Base-by-base conservation (phyloP, 2,329 filamentous ascomycete genomes). In the Epichloe baconii region DNA sequence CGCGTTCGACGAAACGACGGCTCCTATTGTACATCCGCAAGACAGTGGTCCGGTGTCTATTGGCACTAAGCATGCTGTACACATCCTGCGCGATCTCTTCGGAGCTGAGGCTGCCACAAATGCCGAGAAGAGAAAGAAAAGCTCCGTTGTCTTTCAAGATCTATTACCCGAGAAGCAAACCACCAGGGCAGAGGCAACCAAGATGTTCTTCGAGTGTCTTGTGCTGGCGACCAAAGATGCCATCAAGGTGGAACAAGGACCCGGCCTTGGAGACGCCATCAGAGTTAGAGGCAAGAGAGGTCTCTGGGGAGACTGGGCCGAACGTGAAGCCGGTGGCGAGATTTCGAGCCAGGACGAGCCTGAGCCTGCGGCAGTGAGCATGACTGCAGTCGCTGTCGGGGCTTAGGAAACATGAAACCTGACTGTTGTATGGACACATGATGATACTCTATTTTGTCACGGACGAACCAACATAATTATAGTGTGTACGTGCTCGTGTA, bases 161-260 rank as follows among this genome's bases (percentile, higher is more conserved):
- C 77, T 98, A 46, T 77, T 96, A 36, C 93, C 93, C 0, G 88
- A 95, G 68, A 71, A 76, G 56, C 79, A 78, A 54, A 91, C 91
- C 0, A 88, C 79, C 57, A 87, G 88, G 67, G 85, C 86, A 8
- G 93, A 97, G 61, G 93, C 93, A 0, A 98, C 93, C 43, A 96
- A 96, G 76, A 96, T 98, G 89, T 98, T 98, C 73, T 98, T 98
- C 61, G 93, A 98, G 70, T 85, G 93, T 50, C 76, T 98, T 23
- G 93, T 98, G 3, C 77, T 98, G 45, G 93, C 91, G 5, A 98
- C 93, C 42, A 98, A 98, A 71, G 93, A 98, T 65, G 93, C 93
- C 31, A 86, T 98, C 70, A 95, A 95, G 70, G 88, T 97, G 26
- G 91, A 97, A 65, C 93, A 98, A 68, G 78, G 79, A 47, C 74